These are phyloP conservation scores for Psophocarpus tetragonolobus DNA, from an alignment of 306 rosid genomes.

Conservation along the genomic window DNA sequence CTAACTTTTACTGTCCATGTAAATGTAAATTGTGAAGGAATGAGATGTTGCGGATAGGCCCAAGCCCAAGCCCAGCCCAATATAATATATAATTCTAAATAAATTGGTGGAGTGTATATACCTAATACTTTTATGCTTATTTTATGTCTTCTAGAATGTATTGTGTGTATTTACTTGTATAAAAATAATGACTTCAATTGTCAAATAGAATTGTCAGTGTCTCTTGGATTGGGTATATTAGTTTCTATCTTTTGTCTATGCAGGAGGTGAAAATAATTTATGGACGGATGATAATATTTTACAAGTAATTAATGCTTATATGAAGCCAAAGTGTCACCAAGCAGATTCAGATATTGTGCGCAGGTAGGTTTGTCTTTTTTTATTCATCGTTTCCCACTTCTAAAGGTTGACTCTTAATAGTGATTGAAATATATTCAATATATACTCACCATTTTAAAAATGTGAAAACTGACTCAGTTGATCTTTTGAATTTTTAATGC, in stretches of 20 bases:
- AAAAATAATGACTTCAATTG: not conserved
- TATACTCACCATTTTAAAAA: not conserved
- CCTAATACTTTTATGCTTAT: not conserved
- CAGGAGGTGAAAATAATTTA: conserved; percentile 45
- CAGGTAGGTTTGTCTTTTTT: conserved; percentile 44
- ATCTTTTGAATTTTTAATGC: not conserved
- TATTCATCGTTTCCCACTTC: conserved; percentile 26
- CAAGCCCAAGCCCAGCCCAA: too few relatives aligned
- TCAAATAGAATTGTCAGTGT: conserved; percentile 7
- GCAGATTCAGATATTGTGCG: conserved; percentile 68
- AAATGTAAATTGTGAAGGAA: not conserved
- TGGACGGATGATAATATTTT: conserved; percentile 35
- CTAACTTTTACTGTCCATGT: not conserved
- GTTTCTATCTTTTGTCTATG: conserved; percentile 34
- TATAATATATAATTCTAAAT: not conserved
- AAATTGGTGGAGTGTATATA: not conserved
- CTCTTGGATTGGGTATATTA: not conserved
- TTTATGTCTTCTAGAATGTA: not conserved
- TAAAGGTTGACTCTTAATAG: not conserved
- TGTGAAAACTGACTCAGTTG: not conserved
- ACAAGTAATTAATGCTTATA: conserved; percentile 71
- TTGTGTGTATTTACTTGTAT: not conserved
- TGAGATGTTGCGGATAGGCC: not conserved
- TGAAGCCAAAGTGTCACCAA: conserved; percentile 73
- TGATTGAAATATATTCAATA: not conserved